Evolutionary conservation across 352 stramenopile genomes (phyloP).

Genomic region (Phytophthora multivora): DNA sequence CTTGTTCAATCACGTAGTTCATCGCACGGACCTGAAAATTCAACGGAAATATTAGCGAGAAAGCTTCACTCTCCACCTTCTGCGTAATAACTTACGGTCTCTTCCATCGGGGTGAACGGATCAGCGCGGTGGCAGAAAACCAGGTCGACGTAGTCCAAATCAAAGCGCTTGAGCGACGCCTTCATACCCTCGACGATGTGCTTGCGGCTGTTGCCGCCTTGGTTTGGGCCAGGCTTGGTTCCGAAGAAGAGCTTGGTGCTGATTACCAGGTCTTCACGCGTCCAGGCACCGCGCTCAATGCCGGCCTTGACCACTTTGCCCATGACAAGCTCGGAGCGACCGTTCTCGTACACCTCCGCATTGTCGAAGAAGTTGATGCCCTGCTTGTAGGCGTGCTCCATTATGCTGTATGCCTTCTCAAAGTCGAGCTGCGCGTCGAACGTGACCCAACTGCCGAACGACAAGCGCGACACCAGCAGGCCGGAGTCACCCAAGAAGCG

Average conservation of each 20-base stretch:
- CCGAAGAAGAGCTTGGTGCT: conserved; percentile 74
- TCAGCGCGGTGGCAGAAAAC: conserved; percentile 76
- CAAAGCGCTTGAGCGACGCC: conserved; percentile 57
- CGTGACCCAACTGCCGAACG: conserved; percentile 58
- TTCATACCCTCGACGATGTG: conserved; percentile 69
- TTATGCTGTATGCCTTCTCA: conserved; percentile 61
- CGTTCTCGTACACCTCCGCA: conserved; percentile 57
- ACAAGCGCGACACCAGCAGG: conserved; percentile 52
- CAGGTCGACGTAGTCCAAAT: conserved; percentile 66
- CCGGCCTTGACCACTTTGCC: conserved; percentile 58
- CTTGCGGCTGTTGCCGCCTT: conserved; percentile 46
- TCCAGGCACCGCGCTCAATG: conserved; percentile 46
- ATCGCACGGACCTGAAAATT: conserved; percentile 41
- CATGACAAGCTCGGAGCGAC: conserved; percentile 58
- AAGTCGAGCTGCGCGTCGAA: conserved; percentile 57
- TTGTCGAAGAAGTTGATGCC: conserved; percentile 79
- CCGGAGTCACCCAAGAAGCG: conserved; percentile 56
- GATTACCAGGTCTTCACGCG: conserved; percentile 63
- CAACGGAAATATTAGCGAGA: neutral
- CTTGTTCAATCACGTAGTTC: conserved; percentile 45
- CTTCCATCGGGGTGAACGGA: conserved; percentile 64
- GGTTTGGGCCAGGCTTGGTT: conserved; percentile 38
- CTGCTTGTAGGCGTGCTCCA: conserved; percentile 64
- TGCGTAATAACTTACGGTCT: conserved; percentile 42
- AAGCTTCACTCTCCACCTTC: neutral